Base-by-base conservation (phyloP, 768 basidiomycete genomes). In the Rhizopogon roseolus region DNA sequence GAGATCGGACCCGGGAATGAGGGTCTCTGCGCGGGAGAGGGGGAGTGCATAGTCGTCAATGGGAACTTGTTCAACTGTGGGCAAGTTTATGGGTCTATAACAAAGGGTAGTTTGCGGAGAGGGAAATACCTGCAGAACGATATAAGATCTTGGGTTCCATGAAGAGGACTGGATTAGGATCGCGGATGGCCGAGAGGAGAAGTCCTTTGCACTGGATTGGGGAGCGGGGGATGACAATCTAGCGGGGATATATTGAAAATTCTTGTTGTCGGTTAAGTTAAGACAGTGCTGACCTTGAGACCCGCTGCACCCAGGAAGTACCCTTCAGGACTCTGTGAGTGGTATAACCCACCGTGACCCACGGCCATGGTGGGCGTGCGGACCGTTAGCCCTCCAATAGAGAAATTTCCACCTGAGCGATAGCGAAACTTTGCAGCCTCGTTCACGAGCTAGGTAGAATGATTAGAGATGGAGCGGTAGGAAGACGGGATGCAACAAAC, bases 201-300 rank as follows among this genome's bases (percentile, higher is more conserved):
- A 98, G 75, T 1, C 94, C 94, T 69, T 97, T 97, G n/a, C 93
- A 93, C 74, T 98, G 94, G 37, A 95, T 84, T 1, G 94, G 94
- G 2, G 93, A 93, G 38, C 94, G 87, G 3, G 94, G 94, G 41
- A 98, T 89, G n/a, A 97, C 91, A 52, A 97, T 73, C 72, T 74
- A 52, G 55, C 16, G 16, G 42, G 5, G 11, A 16, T 19, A 41
- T 37, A 51, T 34, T 8, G 39, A 43, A 41, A 27, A 16, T 41
- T 32, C 32, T 19, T 11, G 10, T 42, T 5, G 34, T 40, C 14
- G 6, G 6, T 5, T 29, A 2, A 46, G 19, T 13, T 34, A 8
- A 6, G 25, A 22, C 9, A 19, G 11, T 22, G 9, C 55, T 13
- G 54, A 90, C 93, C 78, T 97, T 97, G 40, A 98, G 65, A 1